A percentile compares a stretch with the other conserved stretches of the same genome.
Evolutionary conservation across 371 early-diverging fungal species (phyloP).

Genomic region (Circinella umbellata): DNA sequence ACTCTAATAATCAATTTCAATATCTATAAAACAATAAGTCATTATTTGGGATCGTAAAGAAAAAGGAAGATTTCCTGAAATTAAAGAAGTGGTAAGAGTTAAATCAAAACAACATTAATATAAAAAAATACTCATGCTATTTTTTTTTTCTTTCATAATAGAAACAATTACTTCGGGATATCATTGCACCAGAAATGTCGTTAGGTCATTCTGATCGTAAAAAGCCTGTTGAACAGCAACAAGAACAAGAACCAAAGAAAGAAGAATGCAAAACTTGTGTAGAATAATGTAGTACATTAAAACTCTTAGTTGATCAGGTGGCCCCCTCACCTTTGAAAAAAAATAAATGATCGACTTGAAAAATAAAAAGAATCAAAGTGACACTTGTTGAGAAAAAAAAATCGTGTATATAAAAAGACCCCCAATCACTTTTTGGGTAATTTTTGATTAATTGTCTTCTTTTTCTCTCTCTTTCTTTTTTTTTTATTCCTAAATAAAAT

Average conservation of each 20-base stretch:
- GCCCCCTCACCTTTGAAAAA: background rate
- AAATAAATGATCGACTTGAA: background rate
- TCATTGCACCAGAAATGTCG: slow-evolving; percentile 66
- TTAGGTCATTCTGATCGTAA: slow-evolving; percentile 66
- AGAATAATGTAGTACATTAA: slow-evolving; percentile 5
- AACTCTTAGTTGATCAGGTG: background rate
- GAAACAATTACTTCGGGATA: slow-evolving; percentile 72
- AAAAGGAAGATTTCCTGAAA: slow-evolving; percentile 70
- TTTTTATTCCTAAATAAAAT: background rate
- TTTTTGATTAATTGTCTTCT: background rate
- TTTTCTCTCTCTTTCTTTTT: slow-evolving; percentile 18
- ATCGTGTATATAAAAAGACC: background rate
- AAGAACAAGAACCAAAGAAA: slow-evolving; percentile 7
- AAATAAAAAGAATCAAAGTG: no score
- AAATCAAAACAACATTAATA: background rate
- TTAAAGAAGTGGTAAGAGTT: slow-evolving; percentile 67
- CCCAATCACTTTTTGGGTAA: background rate
- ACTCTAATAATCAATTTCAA: background rate
- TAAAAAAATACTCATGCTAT: background rate
- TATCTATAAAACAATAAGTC: slow-evolving; percentile 20
- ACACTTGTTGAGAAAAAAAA: background rate
- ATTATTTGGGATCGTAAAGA: slow-evolving; percentile 72
- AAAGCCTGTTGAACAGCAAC: slow-evolving; percentile 2
- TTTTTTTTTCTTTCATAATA: slow-evolving; percentile 8
- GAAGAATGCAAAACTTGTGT: slow-evolving; percentile 22